These are phyloP conservation scores for Diversispora eburnea DNA, from an alignment of 192 early-diverging fungal genomes.

Conservation along the genomic window DNA sequence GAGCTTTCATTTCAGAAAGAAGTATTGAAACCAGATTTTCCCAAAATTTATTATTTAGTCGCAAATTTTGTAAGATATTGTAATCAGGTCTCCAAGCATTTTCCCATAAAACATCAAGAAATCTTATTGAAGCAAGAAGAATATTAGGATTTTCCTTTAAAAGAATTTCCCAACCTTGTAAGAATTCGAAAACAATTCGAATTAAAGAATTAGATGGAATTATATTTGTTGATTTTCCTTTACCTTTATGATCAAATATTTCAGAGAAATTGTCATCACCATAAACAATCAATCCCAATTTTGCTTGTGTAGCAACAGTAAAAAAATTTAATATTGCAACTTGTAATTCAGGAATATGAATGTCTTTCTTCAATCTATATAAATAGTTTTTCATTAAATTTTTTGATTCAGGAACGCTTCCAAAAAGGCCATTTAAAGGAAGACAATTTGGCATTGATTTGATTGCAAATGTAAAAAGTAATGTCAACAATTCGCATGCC, in stretches of 20 bases:
- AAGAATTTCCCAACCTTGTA: slow-evolving; percentile 34
- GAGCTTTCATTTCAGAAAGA: slow-evolving; percentile 7
- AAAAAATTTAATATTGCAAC: slow-evolving; percentile 49
- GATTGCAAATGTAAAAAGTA: slow-evolving; percentile 37
- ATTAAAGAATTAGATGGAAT: slow-evolving; percentile 36
- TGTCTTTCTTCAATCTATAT: slow-evolving; percentile 29
- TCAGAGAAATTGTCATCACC: slow-evolving; percentile 33
- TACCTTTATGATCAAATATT: slow-evolving; percentile 26
- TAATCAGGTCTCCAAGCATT: slow-evolving; percentile 42
- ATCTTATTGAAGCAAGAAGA: slow-evolving; percentile 43
- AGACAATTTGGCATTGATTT: slow-evolving; percentile 39
- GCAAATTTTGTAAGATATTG: slow-evolving; percentile 34
- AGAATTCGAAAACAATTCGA: slow-evolving; percentile 39
- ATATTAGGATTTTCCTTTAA: slow-evolving; percentile 36
- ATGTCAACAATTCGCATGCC: slow-evolving; percentile 44
- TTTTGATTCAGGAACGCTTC: slow-evolving; percentile 41
- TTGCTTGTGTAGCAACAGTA: slow-evolving; percentile 40
- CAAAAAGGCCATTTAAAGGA: slow-evolving; percentile 48
- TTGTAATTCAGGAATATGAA: slow-evolving; percentile 25
- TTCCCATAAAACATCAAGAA: slow-evolving; percentile 47
- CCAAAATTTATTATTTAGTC: slow-evolving; percentile 45
- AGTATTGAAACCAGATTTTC: slow-evolving; percentile 37
- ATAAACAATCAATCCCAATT: slow-evolving; percentile 41
- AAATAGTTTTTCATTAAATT: slow-evolving; percentile 31
- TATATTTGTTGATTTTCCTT: slow-evolving; percentile 23